Percentiles rank a stretch among this genome's conserved stretches.
These are phyloP conservation scores for Mortierella sp. DNA, from an alignment of 371 early-diverging fungal genomes.

Conservation along the genomic window DNA sequence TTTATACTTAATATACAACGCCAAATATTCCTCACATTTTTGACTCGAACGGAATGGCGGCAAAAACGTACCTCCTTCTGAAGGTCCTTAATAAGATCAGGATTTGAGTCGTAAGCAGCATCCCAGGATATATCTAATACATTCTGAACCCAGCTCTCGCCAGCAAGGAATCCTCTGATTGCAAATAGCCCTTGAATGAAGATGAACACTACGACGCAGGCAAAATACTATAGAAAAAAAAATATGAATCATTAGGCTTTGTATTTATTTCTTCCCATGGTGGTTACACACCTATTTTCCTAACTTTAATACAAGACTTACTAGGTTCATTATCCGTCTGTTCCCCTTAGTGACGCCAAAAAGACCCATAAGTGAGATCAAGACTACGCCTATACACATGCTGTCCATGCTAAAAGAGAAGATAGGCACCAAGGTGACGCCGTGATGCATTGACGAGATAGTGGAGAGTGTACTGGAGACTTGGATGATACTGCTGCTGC, in stretches of 20 bases:
- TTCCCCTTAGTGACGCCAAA: conserved; percentile 28
- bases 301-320: conserved; percentile 1
- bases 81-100: conserved; percentile 17
- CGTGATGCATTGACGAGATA: conserved; percentile 6
- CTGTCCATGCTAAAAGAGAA: conserved; percentile 25
- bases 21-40: too few species aligned
- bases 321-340: conserved; percentile 29
- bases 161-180: conserved; percentile 16
- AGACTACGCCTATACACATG: conserved; percentile 20
- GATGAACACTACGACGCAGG: conserved; percentile 14
- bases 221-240: conserved; percentile 29
- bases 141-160: conserved; percentile 16
- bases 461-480: background rate
- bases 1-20: too few species aligned
- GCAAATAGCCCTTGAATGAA: conserved; percentile 12
- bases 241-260: background rate
- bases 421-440: conserved; percentile 12
- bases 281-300: background rate
- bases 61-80: conserved; percentile 29
- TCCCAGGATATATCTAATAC: conserved; percentile 32
- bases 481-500: background rate
- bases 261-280: background rate
- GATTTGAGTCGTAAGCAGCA: conserved; percentile 21
- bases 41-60: background rate
- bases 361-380: conserved; percentile 33